Base-by-base conservation (phyloP, 148 eudicot genomes). In the Persicaria tinctoria region DNA sequence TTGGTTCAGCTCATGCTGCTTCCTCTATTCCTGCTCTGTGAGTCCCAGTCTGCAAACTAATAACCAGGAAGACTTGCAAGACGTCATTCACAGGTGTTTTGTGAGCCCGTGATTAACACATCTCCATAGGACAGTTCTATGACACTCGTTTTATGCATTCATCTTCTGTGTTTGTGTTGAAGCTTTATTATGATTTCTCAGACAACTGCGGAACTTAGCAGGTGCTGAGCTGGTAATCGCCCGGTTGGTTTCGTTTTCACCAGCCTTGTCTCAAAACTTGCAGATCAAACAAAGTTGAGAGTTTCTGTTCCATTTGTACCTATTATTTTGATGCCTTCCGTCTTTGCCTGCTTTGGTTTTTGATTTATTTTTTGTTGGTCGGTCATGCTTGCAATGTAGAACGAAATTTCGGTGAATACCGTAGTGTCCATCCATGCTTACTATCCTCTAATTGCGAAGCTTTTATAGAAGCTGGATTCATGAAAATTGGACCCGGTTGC, bases 1-100 rank as follows among this genome's bases (percentile, higher is more conserved):
- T 82, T 4, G 89, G 83, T 46, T 79, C 87, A 5, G 81, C 85
- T 66, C 81, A 79, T 69, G 79, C 82, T 16, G 81, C 79, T 71
- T 85, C 86, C 38, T 32, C 56, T 17, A 53, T 53, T 14, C n/a
- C 56, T 53, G 56, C 56, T 53, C 56, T 53, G n/a, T 53, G 56
- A 53, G 56, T 53, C 3, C 16, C 38, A 32, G 38, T 32, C 38
- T 32, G 38, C 1, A 32, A 32, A 32, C 38, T 32, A 32, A 1
- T 20, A 20, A 32, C 38, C 38, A 1, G 38, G 38, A 32, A 32
- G 38, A 32, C 38, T 32, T 32, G 38, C 38, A 32, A 32, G 38
- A 32, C 38, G 38, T 32, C 38, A 32, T 32, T 32, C 38, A 32
- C 38, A 32, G 38, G 38, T 32, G 38, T 32, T 32, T 32, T 32